Evolutionary conservation across 768 basidiomycete genomes (phyloP), one percentile per base, ranked within the genome.

Genomic region (Cystofilobasidium ferigula): DNA sequence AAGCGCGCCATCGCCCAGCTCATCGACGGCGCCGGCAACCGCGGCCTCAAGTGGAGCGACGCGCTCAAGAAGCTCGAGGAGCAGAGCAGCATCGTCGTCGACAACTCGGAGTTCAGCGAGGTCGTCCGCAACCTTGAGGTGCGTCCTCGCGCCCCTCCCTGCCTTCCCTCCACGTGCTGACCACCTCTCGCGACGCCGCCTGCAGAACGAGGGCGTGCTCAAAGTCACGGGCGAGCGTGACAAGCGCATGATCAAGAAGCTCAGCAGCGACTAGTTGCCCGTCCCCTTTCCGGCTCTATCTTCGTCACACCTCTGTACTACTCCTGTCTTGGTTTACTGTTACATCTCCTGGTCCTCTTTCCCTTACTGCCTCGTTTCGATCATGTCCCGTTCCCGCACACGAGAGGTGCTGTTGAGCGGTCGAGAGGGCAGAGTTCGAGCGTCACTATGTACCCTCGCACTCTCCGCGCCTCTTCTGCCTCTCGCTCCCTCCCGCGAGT

Each of bases 1-100:
- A 84, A 87, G 71, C 84, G 82, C 72, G 95, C 89, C 72, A 77
- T 97, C 16, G 72, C 90, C 71, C 78, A 74, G 30, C 77, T 90
- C 70, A 75, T 91, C 67, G 84, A 86, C 43, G 66, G 72, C 4
- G 63, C 81, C 13, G 80, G 78, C 1, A 78, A 78, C 30, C 81
- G 83, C 65, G 84, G 90, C 20, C 76, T 91, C 66, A 83, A 84
- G 70, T 95, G 90, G 89, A 77, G 79, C 5, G 91, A 95, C 26
- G 86, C 85, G n/a, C 78, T 89, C 56, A 87, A 82, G 77, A 78
- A 80, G 62, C 79, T 99, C 57, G 84, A 85, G 47, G 83, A 84
- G 66, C 94, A 98, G 80, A 90, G 88, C 68, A 86, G 85, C 64
- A 80, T 94, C 68, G 83, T 82, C 67, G 81, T 98, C 63, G 90